Evolutionary conservation across 2,329 filamentous ascomycete species (phyloP).

Genomic region (Botrytis cinerea): DNA sequence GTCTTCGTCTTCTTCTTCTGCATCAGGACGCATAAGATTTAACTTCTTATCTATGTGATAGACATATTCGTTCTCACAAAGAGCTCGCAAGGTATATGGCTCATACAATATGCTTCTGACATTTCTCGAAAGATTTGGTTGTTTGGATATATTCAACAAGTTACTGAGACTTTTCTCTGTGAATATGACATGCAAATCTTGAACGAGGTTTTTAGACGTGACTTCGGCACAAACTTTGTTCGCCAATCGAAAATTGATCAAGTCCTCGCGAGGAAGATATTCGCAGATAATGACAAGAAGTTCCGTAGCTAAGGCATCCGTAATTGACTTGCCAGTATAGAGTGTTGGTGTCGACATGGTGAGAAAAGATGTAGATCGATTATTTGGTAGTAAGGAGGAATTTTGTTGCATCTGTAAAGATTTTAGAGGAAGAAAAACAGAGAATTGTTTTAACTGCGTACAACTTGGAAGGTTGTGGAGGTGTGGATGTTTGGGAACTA

Average conservation of each 20-base stretch:
- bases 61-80: neutral
- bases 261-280: neutral
- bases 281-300: conserved; percentile 2
- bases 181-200: neutral
- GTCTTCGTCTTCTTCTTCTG: too few relatives aligned
- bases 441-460: neutral
- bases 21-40: neutral
- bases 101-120: conserved; percentile 5
- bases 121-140: conserved; percentile 1
- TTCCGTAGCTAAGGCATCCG: neutral
- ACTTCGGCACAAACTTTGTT: conserved; percentile 2
- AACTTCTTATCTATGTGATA: neutral
- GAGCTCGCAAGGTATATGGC: neutral
- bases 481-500: neutral
- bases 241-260: neutral
- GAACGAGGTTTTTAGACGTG: neutral
- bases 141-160: conserved; percentile 1
- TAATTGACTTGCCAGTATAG: neutral
- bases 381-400: neutral
- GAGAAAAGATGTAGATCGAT: neutral
- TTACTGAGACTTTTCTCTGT: neutral
- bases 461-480: neutral
- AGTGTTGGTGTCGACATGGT: neutral
- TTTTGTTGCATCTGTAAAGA: neutral
- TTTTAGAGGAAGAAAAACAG: neutral